Conservation (phyloP, 805 yeast genomes). For the Myxozyma vanderwaltii region DNA sequence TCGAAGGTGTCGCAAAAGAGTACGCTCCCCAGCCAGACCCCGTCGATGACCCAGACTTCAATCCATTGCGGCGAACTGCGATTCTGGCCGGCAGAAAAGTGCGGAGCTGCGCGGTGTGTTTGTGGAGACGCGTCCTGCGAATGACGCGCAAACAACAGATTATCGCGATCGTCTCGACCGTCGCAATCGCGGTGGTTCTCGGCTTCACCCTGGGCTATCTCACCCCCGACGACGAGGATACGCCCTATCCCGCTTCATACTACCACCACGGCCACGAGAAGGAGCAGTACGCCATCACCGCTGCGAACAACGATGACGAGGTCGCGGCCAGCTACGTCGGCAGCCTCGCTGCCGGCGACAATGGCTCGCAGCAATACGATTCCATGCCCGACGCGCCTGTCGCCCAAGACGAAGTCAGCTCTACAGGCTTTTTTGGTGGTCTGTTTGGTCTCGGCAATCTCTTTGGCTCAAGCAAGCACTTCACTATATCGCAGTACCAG, state of each 20-base stretch:
- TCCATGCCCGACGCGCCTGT: constrained; percentile 18
- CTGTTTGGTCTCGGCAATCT: constrained; percentile 23
- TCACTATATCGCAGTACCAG: constrained; percentile 21
- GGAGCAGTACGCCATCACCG: constrained; percentile 9
- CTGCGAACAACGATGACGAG: constrained; percentile 6
- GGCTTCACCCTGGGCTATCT: constrained; percentile 31
- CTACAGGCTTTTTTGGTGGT: constrained; percentile 23
- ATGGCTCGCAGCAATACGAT: constrained; percentile 9
- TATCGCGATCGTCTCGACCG: constrained; percentile 15
- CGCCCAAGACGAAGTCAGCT: constrained; percentile 9
- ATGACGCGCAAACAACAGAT: constrained; percentile 26
- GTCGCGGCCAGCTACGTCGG: constrained; percentile 5
- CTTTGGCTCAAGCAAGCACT: constrained; percentile 19
- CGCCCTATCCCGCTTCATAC: constrained; percentile 27
- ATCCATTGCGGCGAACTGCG: constrained; percentile 11
- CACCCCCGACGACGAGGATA: constrained; percentile 31
- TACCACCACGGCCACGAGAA: constrained; percentile 14
- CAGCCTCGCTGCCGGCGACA: background rate
- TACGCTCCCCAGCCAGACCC: constrained; percentile 22
- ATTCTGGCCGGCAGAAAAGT: constrained; percentile 2
- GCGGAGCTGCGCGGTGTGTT: background rate
- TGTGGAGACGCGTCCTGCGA: constrained; percentile 19
- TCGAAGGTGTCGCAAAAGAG: constrained; percentile 34
- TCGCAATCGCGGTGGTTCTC: constrained; percentile 23
- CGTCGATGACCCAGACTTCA: constrained; percentile 6